A percentile compares a stretch with the other conserved stretches of the same genome.
phyloP scores from a whole-genome alignment of 306 rosid species.

The Cucurbita moschata region DNA sequence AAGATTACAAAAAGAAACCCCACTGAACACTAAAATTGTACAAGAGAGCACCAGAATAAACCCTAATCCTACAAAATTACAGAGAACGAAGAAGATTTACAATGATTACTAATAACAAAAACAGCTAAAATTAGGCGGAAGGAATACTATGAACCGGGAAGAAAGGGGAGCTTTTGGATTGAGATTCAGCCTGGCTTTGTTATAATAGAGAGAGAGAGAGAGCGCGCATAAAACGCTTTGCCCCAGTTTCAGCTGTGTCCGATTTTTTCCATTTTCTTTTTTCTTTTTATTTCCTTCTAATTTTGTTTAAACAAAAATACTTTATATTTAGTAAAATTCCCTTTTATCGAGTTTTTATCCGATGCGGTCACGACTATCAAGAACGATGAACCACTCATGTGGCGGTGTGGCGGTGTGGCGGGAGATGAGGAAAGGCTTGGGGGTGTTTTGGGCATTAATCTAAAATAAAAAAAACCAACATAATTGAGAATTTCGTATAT shows the following conservation, averaged over 20 bases:
- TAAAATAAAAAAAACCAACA: too few relatives aligned
- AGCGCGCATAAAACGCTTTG: background rate
- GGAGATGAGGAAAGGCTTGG: too few relatives aligned
- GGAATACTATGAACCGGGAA: background rate
- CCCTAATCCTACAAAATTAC: conserved; percentile 2
- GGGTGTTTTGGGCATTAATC: too few relatives aligned
- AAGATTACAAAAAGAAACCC: background rate
- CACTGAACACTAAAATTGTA: background rate
- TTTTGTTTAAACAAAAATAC: too few relatives aligned
- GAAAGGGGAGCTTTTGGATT: background rate
- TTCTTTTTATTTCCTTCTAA: background rate
- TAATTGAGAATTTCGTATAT: too few relatives aligned
- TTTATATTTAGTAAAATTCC: background rate
- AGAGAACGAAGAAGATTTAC: background rate
- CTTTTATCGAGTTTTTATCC: background rate
- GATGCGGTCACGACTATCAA: background rate
- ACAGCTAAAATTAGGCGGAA: background rate
- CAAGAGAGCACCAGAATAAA: background rate
- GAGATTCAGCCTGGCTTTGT: background rate
- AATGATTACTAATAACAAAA: background rate
- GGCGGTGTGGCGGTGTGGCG: too few relatives aligned
- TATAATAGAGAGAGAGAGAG: background rate
- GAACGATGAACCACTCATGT: background rate
- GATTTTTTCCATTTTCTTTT: background rate
- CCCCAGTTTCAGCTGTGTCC: background rate